These are phyloP conservation scores for Metschnikowia lachancei DNA, from an alignment of 805 yeast genomes.

Conservation along the genomic window DNA sequence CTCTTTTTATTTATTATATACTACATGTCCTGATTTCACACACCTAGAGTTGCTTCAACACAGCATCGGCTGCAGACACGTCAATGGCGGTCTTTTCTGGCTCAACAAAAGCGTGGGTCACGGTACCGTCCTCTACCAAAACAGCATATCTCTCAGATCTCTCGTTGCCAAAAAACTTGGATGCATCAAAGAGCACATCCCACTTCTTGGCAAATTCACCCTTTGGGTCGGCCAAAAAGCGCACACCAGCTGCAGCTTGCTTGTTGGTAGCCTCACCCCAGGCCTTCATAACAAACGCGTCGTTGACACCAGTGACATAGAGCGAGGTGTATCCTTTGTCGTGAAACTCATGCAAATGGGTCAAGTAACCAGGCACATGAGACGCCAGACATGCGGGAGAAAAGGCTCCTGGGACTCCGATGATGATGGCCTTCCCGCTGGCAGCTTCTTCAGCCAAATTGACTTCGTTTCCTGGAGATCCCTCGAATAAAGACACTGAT, in stretches of 20 bases:
- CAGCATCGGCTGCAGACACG: conserved; percentile 48
- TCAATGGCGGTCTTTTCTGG: conserved; percentile 76
- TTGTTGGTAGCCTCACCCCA: conserved; percentile 55
- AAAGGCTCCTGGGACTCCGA: conserved; percentile 61
- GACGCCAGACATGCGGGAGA: conserved; percentile 74
- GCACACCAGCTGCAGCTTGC: conserved; percentile 34
- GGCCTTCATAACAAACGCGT: conserved; percentile 78
- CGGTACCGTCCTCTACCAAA: conserved; percentile 71
- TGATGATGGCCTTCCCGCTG: conserved; percentile 51
- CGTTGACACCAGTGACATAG: conserved; percentile 77
- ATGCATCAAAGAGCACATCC: conserved; percentile 72
- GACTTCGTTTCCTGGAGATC: conserved; percentile 62
- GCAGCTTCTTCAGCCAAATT: conserved; percentile 49
- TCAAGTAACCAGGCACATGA: conserved; percentile 74
- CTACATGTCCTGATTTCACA: neutral
- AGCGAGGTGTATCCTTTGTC: conserved; percentile 64
- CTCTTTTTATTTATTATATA: no score
- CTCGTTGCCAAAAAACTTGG: conserved; percentile 69
- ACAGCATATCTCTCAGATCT: conserved; percentile 77
- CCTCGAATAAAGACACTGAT: conserved; percentile 51
- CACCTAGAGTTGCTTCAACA: conserved; percentile 27
- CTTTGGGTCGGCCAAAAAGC: conserved; percentile 74
- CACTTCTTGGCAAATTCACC: conserved; percentile 67
- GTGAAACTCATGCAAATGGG: conserved; percentile 48
- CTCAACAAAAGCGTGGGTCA: conserved; percentile 65